Base-by-base conservation (phyloP, 2,329 filamentous ascomycete genomes). In the Fusarium floridanum region DNA sequence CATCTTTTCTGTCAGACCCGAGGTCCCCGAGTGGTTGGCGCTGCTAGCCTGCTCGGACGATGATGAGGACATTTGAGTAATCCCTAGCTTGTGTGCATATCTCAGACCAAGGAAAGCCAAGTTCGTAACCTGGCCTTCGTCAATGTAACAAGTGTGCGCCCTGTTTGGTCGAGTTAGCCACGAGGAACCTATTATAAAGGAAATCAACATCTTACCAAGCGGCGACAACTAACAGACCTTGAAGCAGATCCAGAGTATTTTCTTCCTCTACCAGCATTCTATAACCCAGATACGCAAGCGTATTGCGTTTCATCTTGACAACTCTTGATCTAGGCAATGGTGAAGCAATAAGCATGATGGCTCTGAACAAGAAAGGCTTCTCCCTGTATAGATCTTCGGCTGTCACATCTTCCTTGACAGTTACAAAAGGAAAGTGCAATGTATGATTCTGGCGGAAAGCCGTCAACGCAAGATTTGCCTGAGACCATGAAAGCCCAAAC, bases 151-250 rank as follows among this genome's bases (percentile, higher is more conserved):
- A 16, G 80, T 73, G 43, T 82, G 82, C 17, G 80, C 80, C 84
- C 84, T 85, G 22, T 22, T 41, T 0, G 10, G 9, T 8, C 20
- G 6, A 1, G 7, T 74, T 20, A 71, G 34, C 5, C 56, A 6
- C 10, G 12, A 3, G 10, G 11, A 29, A 5, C 10, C n/a, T 6
- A 22, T 4, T 6, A 6, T 12, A 11, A 20, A 24, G 12, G 12
- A 14, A 3, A n/a, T 1, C 17, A 16, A 11, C 8, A 59, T 20
- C 79, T 60, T 80, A 88, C 87, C 87, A 88, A 24, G 85, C 82
- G 64, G 87, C 79, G 45, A 83, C 82, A 50, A 87, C 80, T 9
- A 88, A 70, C 10, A 88, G 77, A 0, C 86, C 87, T 74, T 88
- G 86, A 2, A 88, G 80, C 4, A 86, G 75, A 65, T 87, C 86